Evolutionary conservation across 805 yeast species (phyloP).

Genomic region (Yarrowia hollandica): DNA sequence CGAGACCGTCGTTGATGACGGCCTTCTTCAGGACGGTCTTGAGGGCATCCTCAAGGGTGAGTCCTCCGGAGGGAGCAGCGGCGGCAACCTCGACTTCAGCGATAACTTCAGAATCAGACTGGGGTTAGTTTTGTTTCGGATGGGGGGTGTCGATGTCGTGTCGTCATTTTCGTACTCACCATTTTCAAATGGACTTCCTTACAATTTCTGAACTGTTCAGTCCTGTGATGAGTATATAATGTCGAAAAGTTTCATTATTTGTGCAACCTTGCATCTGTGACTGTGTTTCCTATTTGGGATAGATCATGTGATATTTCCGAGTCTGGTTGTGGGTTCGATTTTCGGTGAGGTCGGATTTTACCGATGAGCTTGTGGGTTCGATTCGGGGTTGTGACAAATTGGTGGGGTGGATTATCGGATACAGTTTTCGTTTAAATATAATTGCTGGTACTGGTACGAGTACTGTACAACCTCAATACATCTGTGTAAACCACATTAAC

Average conservation of each 20-base stretch:
- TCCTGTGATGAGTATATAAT: slow-evolving; percentile 6
- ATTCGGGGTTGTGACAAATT: too few species aligned
- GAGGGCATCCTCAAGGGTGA: slow-evolving; percentile 97
- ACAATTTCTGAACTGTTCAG: slow-evolving; percentile 29
- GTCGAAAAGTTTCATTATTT: slow-evolving; percentile 20
- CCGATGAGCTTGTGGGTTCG: background rate
- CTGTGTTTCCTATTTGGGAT: slow-evolving; percentile 7
- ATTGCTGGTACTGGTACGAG: too few species aligned
- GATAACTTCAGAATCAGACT: slow-evolving; percentile 93
- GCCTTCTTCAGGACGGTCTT: slow-evolving; percentile 98
- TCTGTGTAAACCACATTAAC: too few species aligned
- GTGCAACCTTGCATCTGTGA: background rate
- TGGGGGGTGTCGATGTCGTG: background rate
- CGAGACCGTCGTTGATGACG: slow-evolving; percentile 98
- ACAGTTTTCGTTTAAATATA: too few species aligned
- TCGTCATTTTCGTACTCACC: slow-evolving; percentile 4
- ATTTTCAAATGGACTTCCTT: slow-evolving; percentile 28
- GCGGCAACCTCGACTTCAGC: slow-evolving; percentile 77
- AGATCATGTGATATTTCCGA: background rate
- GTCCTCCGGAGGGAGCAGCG: slow-evolving; percentile 80
- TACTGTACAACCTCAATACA: too few species aligned
- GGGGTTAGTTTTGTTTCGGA: background rate
- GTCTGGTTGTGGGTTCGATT: background rate
- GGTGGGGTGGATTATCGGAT: too few species aligned
- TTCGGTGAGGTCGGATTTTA: background rate